A percentile compares a stretch with the other conserved stretches of the same genome.
phyloP scores from a whole-genome alignment of 306 rosid genomes.

The Quercus glauca region DNA sequence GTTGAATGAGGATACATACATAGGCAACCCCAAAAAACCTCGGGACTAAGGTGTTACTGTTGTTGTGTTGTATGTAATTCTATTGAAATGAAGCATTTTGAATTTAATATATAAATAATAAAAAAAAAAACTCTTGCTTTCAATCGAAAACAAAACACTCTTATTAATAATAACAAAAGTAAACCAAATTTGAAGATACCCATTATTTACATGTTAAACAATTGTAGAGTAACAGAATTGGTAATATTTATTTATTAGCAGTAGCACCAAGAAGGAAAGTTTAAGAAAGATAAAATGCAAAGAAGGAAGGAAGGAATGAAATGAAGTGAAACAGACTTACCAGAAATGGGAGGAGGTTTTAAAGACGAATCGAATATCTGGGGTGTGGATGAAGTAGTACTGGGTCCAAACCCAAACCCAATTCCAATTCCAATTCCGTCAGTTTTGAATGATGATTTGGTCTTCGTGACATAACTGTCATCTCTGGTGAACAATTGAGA shows the following conservation, averaged over 20 bases:
- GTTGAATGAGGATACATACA: no score
- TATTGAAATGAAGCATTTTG: no score
- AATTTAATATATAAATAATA: no score
- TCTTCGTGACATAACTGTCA: constrained; percentile 63
- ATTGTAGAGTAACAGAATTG: no score
- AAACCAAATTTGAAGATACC: background rate
- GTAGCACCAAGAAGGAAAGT: background rate
- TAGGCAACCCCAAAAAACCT: no score
- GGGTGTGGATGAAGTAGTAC: constrained; percentile 39
- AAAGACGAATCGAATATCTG: constrained; percentile 61
- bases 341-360: constrained; percentile 36
- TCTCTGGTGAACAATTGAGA: constrained; percentile 52
- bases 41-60: no score
- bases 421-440: constrained; percentile 52
- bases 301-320: constrained; percentile 2
- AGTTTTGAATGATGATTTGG: constrained; percentile 40
- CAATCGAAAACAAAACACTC: background rate
- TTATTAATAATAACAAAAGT: background rate
- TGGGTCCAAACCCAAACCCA: constrained; percentile 54
- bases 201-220: background rate
- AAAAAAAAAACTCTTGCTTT: background rate
- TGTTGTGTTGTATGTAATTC: no score
- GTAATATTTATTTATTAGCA: background rate
- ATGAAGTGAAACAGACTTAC: constrained; percentile 25
- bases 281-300: background rate